Percentiles rank a stretch among this genome's conserved stretches.
These are phyloP conservation scores for Gossypium gossypioides DNA, from an alignment of 441 rosid genomes.

Conservation along the genomic window DNA sequence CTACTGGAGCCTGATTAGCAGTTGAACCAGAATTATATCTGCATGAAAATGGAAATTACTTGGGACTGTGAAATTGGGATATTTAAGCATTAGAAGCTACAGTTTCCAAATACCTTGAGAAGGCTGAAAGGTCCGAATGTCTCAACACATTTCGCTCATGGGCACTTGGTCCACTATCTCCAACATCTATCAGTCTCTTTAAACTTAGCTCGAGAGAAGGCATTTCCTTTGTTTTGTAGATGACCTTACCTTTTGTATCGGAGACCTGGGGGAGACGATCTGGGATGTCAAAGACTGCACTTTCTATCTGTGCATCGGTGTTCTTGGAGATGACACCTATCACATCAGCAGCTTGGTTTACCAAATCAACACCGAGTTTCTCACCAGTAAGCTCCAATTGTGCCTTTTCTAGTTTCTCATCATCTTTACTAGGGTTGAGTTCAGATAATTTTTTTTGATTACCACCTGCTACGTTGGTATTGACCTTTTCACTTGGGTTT, in stretches of 20 bases:
- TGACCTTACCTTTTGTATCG: constrained; percentile 14
- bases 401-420: constrained; percentile 17
- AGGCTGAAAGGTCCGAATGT: constrained; percentile 43
- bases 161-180: constrained; percentile 19
- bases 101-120: constrained; percentile 31
- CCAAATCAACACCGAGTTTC: constrained; percentile 20
- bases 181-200: constrained; percentile 29
- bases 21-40: constrained; percentile 36
- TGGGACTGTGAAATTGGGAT: not conserved
- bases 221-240: constrained; percentile 16
- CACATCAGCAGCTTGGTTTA: constrained; percentile 19
- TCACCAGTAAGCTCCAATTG: constrained; percentile 19
- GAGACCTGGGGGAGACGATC: constrained; percentile 19
- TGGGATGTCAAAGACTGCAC: constrained; percentile 18
- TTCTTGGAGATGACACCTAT: constrained; percentile 11
- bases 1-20: constrained; percentile 27
- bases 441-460: constrained; percentile 19
- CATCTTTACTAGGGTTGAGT: constrained; percentile 11
- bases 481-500: constrained; percentile 12
- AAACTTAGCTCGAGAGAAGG: constrained; percentile 32
- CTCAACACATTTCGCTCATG: constrained; percentile 30
- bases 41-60: constrained; percentile 14
- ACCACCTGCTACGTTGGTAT: constrained; percentile 8
- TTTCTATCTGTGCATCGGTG: constrained; percentile 20
- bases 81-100: not conserved